These are phyloP conservation scores for Monosporascus sp. DNA, from an alignment of 2,329 filamentous ascomycete species.

Conservation along the genomic window DNA sequence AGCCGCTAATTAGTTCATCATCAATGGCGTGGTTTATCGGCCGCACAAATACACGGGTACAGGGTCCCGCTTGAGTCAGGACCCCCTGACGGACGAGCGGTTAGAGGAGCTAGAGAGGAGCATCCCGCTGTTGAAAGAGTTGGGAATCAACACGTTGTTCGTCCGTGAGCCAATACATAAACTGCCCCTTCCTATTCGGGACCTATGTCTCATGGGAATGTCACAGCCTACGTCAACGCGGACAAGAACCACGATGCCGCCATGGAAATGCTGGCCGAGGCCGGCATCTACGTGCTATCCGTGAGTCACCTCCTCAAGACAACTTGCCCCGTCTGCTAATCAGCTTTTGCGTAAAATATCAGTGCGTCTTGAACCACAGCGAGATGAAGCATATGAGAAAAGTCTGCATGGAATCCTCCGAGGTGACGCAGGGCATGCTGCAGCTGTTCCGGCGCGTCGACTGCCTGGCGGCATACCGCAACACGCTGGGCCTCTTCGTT, in stretches of 20 bases:
- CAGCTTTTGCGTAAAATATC: too few relatives aligned
- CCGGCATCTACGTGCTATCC: conserved; percentile 23
- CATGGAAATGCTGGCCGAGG: conserved; percentile 18
- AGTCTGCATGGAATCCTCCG: conserved; percentile 9
- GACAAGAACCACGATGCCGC: conserved; percentile 15
- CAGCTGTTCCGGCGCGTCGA: conserved; percentile 19
- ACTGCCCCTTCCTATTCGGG: background rate
- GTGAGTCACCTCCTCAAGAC: conserved; percentile 10
- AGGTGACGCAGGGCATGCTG: conserved; percentile 5
- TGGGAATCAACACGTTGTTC: conserved; percentile 22
- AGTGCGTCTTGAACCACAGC: too few relatives aligned
- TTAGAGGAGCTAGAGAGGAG: conserved; percentile 15
- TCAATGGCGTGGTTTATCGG: conserved; percentile 20
- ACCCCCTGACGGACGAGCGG: conserved; percentile 15
- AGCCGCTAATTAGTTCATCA: conserved; percentile 12
- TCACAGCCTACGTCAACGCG: conserved; percentile 11
- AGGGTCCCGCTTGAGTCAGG: background rate
- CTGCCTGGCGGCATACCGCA: conserved; percentile 20
- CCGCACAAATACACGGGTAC: background rate
- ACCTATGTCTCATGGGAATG: background rate
- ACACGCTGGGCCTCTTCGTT: conserved; percentile 22
- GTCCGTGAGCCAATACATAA: conserved; percentile 12
- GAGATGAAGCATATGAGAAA: too few relatives aligned
- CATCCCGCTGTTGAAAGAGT: conserved; percentile 19
- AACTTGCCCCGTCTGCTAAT: background rate